Conservation (phyloP, 371 early-diverging fungal genomes). For the Phascolomyces articulosus region DNA sequence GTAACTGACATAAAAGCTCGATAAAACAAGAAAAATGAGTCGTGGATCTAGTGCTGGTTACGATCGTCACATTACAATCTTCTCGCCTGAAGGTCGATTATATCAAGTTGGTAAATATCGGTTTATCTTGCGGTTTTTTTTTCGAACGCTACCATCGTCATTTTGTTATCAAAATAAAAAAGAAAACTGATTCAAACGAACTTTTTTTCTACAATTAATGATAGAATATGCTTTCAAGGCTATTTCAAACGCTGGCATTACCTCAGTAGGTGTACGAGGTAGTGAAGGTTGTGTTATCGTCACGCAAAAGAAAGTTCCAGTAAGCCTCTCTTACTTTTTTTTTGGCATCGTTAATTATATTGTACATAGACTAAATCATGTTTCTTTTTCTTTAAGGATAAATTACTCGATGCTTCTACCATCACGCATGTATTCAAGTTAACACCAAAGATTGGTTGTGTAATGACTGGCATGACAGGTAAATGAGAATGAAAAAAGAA, state of each 20-base stretch:
- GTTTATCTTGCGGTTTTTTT: too few relatives aligned
- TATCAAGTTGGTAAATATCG: slow-evolving; percentile 94
- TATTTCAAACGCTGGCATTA: slow-evolving; percentile 93
- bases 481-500: too few relatives aligned
- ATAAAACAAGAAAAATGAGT: slow-evolving; percentile 52
- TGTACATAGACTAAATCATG: not conserved
- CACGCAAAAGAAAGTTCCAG: slow-evolving; percentile 97
- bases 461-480: slow-evolving; percentile 96
- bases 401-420: slow-evolving; percentile 93
- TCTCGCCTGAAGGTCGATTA: slow-evolving; percentile 98
- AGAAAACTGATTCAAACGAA: not conserved
- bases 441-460: slow-evolving; percentile 96
- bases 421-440: slow-evolving; percentile 92
- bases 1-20: not conserved
- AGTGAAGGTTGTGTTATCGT: slow-evolving; percentile 92
- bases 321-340: too few relatives aligned
- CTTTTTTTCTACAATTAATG: not conserved
- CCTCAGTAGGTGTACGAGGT: slow-evolving; percentile 95
- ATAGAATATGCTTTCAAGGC: slow-evolving; percentile 99
- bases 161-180: too few relatives aligned
- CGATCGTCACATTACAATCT: slow-evolving; percentile 98
- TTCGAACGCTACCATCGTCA: too few relatives aligned
- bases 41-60: slow-evolving; percentile 86
- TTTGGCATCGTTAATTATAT: too few relatives aligned
- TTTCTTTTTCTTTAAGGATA: slow-evolving; percentile 71